Conservation (phyloP, 306 rosid genomes). For the Quercus glauca region DNA sequence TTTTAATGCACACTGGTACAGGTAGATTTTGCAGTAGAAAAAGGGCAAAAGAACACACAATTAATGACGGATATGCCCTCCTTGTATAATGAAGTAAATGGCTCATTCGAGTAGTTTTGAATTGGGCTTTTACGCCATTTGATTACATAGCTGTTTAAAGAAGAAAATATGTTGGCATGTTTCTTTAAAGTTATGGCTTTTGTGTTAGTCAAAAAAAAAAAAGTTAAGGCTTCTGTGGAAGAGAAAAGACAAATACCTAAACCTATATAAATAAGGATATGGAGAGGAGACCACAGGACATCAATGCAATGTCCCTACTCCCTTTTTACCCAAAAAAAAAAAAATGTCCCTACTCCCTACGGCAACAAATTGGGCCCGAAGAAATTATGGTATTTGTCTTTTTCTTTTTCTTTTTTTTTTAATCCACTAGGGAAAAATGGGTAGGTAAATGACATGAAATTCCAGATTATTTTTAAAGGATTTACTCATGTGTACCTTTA, state of each 20-base stretch:
- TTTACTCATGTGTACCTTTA: too few species aligned
- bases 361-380: too few species aligned
- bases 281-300: neutral
- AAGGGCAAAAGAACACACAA: neutral
- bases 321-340: too few species aligned
- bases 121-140: neutral
- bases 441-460: neutral
- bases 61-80: conserved; percentile 9
- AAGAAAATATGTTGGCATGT: neutral
- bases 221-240: neutral
- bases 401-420: too few species aligned
- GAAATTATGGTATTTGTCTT: too few species aligned
- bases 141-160: neutral
- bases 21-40: conserved; percentile 36
- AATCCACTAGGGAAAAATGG: neutral
- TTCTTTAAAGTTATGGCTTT: too few species aligned
- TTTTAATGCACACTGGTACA: conserved; percentile 25
- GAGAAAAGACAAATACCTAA: conserved; percentile 16
- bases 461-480: neutral
- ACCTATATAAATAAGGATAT: neutral
- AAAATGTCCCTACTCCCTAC: too few species aligned
- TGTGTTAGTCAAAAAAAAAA: too few species aligned
- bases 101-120: neutral
- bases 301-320: too few species aligned
- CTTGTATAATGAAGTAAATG: neutral